Evolutionary conservation across 352 stramenopile species (phyloP).

Genomic region (Globisporangium paddicum): DNA sequence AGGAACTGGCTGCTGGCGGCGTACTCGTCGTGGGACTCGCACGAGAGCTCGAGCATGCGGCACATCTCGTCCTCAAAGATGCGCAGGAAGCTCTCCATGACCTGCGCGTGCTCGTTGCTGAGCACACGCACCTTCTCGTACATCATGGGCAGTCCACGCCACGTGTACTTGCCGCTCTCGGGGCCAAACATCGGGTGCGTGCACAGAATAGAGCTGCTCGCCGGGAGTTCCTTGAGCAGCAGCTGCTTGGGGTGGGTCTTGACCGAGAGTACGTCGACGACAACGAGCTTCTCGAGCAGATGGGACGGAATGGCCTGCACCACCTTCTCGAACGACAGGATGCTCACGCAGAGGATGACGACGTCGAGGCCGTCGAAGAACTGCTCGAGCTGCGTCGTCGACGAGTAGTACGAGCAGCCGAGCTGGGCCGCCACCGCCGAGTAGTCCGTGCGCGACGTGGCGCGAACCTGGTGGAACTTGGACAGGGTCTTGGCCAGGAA

Average conservation of each 20-base stretch:
- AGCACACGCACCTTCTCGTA: conserved; percentile 92
- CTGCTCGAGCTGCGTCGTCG: conserved; percentile 61
- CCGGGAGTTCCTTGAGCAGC: conserved; percentile 88
- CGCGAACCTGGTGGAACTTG: conserved; percentile 88
- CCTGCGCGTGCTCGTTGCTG: conserved; percentile 42
- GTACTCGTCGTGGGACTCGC: conserved; percentile 95
- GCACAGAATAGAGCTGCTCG: conserved; percentile 92
- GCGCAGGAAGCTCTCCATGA: conserved; percentile 90
- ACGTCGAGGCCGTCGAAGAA: conserved; percentile 94
- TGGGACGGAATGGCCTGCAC: conserved; percentile 56
- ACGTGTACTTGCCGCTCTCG: conserved; percentile 94
- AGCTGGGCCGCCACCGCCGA: conserved; percentile 36
- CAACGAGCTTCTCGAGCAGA: conserved; percentile 82
- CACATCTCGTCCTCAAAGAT: conserved; percentile 97
- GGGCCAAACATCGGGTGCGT: conserved; percentile 99
- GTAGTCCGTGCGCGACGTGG: conserved; percentile 88
- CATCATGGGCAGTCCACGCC: conserved; percentile 94
- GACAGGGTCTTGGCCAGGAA: conserved; percentile 96
- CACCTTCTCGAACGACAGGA: conserved; percentile 73
- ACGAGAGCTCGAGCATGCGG: conserved; percentile 96
- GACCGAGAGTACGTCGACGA: conserved; percentile 98
- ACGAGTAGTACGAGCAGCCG: conserved; percentile 60
- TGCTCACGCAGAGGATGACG: conserved; percentile 89
- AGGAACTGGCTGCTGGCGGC: conserved; percentile 98
- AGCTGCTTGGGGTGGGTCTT: conserved; percentile 96